A percentile compares a stretch with the other conserved stretches of the same genome.
Conservation (phyloP, 768 basidiomycete species). For the Suillus sp. region DNA sequence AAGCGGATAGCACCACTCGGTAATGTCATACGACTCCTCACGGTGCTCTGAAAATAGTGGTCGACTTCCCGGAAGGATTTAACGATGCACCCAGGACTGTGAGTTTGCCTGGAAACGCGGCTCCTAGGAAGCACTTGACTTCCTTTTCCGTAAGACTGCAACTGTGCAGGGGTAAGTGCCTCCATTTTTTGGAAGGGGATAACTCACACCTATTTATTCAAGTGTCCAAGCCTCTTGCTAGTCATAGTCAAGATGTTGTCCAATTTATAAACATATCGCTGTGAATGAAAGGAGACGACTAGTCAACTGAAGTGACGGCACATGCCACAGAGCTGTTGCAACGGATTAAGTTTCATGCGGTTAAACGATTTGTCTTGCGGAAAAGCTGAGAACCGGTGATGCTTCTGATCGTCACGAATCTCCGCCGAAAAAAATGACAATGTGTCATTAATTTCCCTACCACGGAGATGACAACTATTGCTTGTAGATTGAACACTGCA, state of each 20-base stretch:
- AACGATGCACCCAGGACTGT: not conserved
- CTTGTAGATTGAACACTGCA: not conserved
- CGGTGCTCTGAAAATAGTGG: conserved; percentile 1
- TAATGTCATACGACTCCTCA: conserved; percentile 1
- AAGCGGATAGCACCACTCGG: not conserved
- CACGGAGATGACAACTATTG: not conserved
- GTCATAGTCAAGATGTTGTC: not conserved
- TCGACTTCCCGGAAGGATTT: conserved; percentile 1
- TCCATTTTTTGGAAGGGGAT: not conserved
- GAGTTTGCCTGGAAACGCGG: conserved; percentile 8
- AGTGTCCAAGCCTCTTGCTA: not conserved
- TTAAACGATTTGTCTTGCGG: not conserved
- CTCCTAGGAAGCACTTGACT: conserved; percentile 5
- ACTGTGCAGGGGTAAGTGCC: conserved; percentile 1
- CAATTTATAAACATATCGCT: not conserved
- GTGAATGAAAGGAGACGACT: not conserved
- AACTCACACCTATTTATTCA: not conserved
- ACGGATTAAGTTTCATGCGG: not conserved
- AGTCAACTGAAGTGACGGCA: not conserved
- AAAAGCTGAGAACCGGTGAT: not conserved
- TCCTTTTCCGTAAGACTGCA: conserved; percentile 4
- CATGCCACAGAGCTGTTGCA: not conserved
- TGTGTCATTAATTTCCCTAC: not conserved
- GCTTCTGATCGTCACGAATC: not conserved
- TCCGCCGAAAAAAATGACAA: conserved; percentile 1